These are phyloP conservation scores for Paradendryphiella salina DNA, from an alignment of 2,329 filamentous ascomycete species.

Conservation along the genomic window DNA sequence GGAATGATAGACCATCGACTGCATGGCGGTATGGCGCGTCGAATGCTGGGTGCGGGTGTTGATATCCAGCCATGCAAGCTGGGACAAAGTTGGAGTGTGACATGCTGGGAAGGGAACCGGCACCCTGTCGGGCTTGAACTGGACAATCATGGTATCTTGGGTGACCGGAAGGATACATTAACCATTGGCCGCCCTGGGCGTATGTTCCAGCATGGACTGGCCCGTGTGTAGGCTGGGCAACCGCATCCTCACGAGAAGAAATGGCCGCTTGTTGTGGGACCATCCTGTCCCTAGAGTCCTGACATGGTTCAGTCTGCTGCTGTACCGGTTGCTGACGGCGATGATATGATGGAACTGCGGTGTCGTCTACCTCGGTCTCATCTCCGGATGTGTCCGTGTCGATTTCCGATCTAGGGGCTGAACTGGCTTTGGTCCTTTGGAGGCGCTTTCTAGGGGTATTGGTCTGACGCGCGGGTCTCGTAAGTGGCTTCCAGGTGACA, in stretches of 20 bases:
- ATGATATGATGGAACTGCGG: background rate
- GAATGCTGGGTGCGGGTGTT: constrained; percentile 15
- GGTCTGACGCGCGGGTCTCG: constrained; percentile 22
- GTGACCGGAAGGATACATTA: constrained; percentile 9
- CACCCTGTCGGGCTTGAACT: constrained; percentile 1
- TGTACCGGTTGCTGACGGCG: background rate
- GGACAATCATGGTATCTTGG: constrained; percentile 4
- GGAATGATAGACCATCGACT: constrained; percentile 2
- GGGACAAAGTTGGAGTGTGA: background rate
- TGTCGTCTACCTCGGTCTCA: constrained; percentile 33
- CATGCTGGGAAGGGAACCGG: constrained; percentile 1
- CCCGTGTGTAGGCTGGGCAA: background rate
- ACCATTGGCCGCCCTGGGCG: constrained; percentile 5
- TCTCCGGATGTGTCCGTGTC: constrained; percentile 17
- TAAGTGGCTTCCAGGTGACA: constrained; percentile 29
- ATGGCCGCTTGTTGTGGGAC: background rate
- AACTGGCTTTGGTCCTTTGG: constrained; percentile 3
- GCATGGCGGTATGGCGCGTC: constrained; percentile 8
- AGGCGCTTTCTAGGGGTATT: constrained; percentile 16
- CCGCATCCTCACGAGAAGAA: background rate
- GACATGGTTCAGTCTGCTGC: background rate
- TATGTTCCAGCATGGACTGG: constrained; percentile 3
- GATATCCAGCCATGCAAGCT: background rate
- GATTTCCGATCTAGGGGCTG: background rate
- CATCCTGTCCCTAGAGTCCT: background rate